Percentiles rank a stretch among this genome's conserved stretches.
Evolutionary conservation across 805 yeast species (phyloP).

Genomic region (Kazachstania psychrophila): DNA sequence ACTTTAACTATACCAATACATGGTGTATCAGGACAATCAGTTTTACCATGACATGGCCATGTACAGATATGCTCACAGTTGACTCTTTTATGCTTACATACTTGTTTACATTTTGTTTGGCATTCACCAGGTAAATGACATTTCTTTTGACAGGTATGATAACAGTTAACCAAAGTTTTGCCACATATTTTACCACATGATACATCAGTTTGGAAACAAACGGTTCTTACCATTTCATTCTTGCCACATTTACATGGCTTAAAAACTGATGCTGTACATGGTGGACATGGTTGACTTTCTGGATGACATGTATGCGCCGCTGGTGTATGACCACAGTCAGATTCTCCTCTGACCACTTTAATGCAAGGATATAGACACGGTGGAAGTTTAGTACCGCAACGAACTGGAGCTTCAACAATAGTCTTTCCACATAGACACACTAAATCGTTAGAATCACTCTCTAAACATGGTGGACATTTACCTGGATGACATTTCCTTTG

Average conservation of each 20-base stretch:
- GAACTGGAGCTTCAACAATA: constrained; percentile 67
- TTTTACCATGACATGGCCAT: constrained; percentile 53
- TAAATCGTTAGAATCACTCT: constrained; percentile 69
- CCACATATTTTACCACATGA: constrained; percentile 66
- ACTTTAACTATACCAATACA: constrained; percentile 46
- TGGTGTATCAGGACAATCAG: constrained; percentile 43
- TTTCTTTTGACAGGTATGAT: constrained; percentile 42
- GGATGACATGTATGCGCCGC: constrained; percentile 71
- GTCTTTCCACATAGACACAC: constrained; percentile 78
- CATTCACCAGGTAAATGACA: constrained; percentile 59
- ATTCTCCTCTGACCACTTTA: constrained; percentile 32
- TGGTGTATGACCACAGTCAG: constrained; percentile 60
- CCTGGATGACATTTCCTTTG: constrained; percentile 69
- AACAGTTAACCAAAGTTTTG: constrained; percentile 37
- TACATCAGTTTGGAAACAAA: constrained; percentile 58
- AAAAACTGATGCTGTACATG: constrained; percentile 55
- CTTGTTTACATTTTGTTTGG: constrained; percentile 45
- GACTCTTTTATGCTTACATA: constrained; percentile 44
- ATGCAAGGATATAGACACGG: constrained; percentile 59
- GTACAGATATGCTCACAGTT: constrained; percentile 65
- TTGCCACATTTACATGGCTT: constrained; percentile 58
- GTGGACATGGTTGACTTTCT: constrained; percentile 58
- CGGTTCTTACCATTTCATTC: constrained; percentile 41
- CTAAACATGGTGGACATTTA: constrained; percentile 70
- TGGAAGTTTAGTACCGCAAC: constrained; percentile 69